A percentile compares a stretch with the other conserved stretches of the same genome.
These are phyloP conservation scores for Trichosanthes cucumerina DNA, from an alignment of 306 rosid species.

Conservation along the genomic window DNA sequence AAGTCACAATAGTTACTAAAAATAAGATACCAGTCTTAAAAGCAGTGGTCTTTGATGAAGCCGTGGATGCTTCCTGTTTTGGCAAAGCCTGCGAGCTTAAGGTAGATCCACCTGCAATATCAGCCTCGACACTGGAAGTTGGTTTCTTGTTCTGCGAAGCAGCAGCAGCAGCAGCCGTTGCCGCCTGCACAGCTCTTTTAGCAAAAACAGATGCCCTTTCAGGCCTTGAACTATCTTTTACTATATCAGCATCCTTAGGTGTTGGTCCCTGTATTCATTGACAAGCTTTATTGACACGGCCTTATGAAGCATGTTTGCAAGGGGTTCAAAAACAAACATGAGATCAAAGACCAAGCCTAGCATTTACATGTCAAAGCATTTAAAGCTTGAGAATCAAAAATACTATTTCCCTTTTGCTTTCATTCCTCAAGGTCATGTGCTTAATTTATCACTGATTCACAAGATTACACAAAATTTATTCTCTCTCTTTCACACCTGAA, in stretches of 20 bases:
- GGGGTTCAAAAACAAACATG: background rate
- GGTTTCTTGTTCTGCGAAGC: slow-evolving; percentile 62
- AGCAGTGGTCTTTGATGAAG: slow-evolving; percentile 59
- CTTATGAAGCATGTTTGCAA: background rate
- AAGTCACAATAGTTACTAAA: background rate
- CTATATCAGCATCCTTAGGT: slow-evolving; percentile 43
- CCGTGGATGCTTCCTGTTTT: slow-evolving; percentile 81
- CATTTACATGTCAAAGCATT: background rate
- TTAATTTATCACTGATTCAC: background rate
- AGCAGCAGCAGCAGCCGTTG: slow-evolving; percentile 23
- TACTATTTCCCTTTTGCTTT: background rate
- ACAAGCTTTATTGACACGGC: slow-evolving; percentile 6
- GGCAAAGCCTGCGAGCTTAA: slow-evolving; percentile 58
- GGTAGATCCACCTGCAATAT: slow-evolving; percentile 71
- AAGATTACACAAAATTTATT: background rate
- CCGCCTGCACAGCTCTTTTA: slow-evolving; percentile 38
- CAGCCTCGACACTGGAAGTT: slow-evolving; percentile 80
- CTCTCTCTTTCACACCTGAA: background rate
- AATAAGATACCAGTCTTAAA: slow-evolving; percentile 51
- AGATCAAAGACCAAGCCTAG: background rate
- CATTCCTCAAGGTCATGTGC: background rate
- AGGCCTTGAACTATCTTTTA: slow-evolving; percentile 53
- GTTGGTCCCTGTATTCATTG: slow-evolving; percentile 41
- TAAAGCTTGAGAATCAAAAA: background rate
- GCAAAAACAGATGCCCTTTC: slow-evolving; percentile 47